phyloP scores from a whole-genome alignment of 768 basidiomycete species.

The Hydnomerulius pinastri region DNA sequence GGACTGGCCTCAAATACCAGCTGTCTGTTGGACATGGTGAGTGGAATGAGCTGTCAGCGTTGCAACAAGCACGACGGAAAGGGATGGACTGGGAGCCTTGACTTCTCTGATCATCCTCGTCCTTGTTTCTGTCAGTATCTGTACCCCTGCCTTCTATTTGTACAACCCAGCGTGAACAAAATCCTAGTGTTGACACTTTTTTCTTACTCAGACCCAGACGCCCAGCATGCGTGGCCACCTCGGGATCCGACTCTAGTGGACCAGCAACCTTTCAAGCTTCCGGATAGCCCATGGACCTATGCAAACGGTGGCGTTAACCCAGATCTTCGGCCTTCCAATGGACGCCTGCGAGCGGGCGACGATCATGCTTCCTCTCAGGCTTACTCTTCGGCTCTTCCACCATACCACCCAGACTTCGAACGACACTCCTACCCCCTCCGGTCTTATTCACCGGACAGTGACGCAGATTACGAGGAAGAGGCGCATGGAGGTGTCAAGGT shows the following conservation, averaged over 20 bases:
- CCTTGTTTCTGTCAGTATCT: conserved; percentile 5
- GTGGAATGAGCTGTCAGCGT: conserved; percentile 52
- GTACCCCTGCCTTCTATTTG: conserved; percentile 2
- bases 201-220: conserved; percentile 34
- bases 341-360: conserved; percentile 33
- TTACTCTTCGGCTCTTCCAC: conserved; percentile 55
- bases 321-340: conserved; percentile 62
- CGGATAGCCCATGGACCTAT: conserved; percentile 83
- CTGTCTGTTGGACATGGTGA: conserved; percentile 74
- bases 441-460: conserved; percentile 18
- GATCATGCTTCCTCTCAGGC: conserved; percentile 30
- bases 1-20: conserved; percentile 77
- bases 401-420: conserved; percentile 76
- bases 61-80: conserved; percentile 12
- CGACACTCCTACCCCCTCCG: conserved; percentile 28
- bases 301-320: conserved; percentile 80
- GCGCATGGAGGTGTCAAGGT: conserved; percentile 40
- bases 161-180: background rate
- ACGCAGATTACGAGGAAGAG: conserved; percentile 33
- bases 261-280: conserved; percentile 48
- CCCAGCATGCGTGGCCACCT: conserved; percentile 68
- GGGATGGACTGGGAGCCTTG: conserved; percentile 4
- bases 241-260: conserved; percentile 50
- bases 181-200: conserved; percentile 13
- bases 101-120: background rate